Conservation (phyloP, 345 rosid species). For the Eucalyptus cloeziana region DNA sequence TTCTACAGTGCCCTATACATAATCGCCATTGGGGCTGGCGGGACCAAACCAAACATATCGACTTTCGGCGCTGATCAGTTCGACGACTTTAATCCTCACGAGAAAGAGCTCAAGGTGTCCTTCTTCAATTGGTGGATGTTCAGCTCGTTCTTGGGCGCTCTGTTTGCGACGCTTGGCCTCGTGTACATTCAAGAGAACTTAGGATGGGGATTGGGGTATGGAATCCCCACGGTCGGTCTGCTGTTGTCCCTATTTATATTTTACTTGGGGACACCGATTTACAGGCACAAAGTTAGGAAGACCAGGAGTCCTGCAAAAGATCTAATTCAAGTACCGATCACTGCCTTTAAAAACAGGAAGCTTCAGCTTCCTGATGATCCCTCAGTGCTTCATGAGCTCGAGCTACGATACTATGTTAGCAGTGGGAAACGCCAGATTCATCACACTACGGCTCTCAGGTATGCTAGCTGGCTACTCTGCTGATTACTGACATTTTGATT, state of each 20-base stretch:
- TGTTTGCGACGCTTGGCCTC: slow-evolving; percentile 66
- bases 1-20: slow-evolving; percentile 71
- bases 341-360: slow-evolving; percentile 51
- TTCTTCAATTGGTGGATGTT: slow-evolving; percentile 99
- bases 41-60: slow-evolving; percentile 90
- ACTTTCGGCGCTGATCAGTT: slow-evolving; percentile 97
- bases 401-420: slow-evolving; percentile 29
- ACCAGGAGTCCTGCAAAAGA: slow-evolving; percentile 53
- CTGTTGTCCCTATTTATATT: slow-evolving; percentile 54
- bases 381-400: slow-evolving; percentile 53
- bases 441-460: slow-evolving; percentile 66
- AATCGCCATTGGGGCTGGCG: slow-evolving; percentile 79
- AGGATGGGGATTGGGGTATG: slow-evolving; percentile 91
- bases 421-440: slow-evolving; percentile 54
- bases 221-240: slow-evolving; percentile 68
- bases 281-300: slow-evolving; percentile 61
- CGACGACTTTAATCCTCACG: slow-evolving; percentile 44
- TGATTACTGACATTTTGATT: background rate
- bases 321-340: slow-evolving; percentile 37
- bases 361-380: slow-evolving; percentile 35
- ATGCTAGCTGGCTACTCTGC: background rate
- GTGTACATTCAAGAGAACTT: slow-evolving; percentile 86
- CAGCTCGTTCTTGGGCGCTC: slow-evolving; percentile 70
- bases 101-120: slow-evolving; percentile 60
- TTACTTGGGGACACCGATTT: slow-evolving; percentile 71